Conservation (phyloP, 2,329 filamentous ascomycete species). For the Hymenotorrendiella dingleyae region DNA sequence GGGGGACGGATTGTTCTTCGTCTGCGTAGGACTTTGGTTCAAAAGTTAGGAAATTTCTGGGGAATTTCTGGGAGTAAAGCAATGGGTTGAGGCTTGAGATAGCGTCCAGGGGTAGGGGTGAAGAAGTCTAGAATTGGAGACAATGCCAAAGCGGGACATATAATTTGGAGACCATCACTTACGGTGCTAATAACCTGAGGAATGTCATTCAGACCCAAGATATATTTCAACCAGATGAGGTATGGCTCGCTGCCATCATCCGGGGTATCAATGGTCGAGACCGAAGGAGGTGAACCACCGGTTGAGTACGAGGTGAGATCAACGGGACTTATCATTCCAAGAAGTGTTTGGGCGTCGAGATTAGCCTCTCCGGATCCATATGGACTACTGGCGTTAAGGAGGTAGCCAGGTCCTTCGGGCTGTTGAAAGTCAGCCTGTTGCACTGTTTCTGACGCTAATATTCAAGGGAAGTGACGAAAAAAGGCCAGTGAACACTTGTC, state of each 20-base stretch:
- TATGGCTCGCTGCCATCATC: constrained; percentile 45
- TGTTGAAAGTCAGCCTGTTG: no score
- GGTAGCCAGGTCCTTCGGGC: no score
- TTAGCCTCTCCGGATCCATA: constrained; percentile 41
- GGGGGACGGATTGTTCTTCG: constrained; percentile 41
- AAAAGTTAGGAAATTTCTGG: no score
- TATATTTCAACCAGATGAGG: constrained; percentile 45
- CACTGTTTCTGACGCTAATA: no score
- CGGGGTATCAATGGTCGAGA: constrained; percentile 34
- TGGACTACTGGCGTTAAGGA: constrained; percentile 2
- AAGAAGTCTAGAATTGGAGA: no score
- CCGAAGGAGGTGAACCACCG: constrained; percentile 48
- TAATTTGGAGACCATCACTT: no score
- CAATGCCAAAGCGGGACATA: no score
- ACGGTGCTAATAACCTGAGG: constrained; percentile 52
- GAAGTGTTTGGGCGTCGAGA: constrained; percentile 49
- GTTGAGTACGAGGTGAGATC: constrained; percentile 49
- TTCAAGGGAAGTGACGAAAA: no score
- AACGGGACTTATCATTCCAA: constrained; percentile 47
- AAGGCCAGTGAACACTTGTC: no score
- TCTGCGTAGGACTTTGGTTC: constrained; percentile 54
- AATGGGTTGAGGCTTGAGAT: no score
- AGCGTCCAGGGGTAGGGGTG: no score
- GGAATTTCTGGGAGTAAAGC: no score
- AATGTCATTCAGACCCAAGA: constrained; percentile 45